phyloP scores from a whole-genome alignment of 345 rosid genomes.

The Salix purpurea region DNA sequence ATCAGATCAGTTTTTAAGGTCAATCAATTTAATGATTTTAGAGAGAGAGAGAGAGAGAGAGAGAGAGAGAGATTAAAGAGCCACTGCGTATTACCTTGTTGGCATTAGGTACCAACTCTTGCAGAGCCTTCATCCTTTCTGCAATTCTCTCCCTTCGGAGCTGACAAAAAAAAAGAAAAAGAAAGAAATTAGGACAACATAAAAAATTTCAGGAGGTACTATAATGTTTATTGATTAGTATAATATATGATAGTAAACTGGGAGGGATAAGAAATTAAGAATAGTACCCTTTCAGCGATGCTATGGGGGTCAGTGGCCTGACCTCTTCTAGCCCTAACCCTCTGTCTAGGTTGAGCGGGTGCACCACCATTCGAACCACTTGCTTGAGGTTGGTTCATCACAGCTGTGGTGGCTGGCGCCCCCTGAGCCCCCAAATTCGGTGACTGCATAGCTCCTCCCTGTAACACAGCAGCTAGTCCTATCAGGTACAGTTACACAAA shows the following conservation, averaged over 20 bases:
- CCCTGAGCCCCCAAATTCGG: constrained; percentile 34
- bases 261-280: background rate
- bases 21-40: background rate
- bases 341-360: constrained; percentile 64
- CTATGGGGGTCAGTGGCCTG: constrained; percentile 99
- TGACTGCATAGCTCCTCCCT: constrained; percentile 28
- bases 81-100: constrained; percentile 55
- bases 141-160: constrained; percentile 93
- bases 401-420: constrained; percentile 25
- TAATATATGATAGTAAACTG: background rate
- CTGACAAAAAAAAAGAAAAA: constrained; percentile 31
- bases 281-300: constrained; percentile 79
- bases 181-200: background rate
- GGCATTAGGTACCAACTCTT: constrained; percentile 93
- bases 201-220: too few species aligned
- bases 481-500: background rate
- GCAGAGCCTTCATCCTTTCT: constrained; percentile 96
- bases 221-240: too few species aligned
- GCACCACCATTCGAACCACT: constrained; percentile 53
- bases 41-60: background rate
- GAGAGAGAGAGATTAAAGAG: background rate
- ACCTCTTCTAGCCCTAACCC: constrained; percentile 93
- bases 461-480: background rate
- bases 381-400: constrained; percentile 38
- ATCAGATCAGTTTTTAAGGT: background rate